phyloP scores from a whole-genome alignment of 208 protist species.

The Wallacemonas sp. region DNA sequence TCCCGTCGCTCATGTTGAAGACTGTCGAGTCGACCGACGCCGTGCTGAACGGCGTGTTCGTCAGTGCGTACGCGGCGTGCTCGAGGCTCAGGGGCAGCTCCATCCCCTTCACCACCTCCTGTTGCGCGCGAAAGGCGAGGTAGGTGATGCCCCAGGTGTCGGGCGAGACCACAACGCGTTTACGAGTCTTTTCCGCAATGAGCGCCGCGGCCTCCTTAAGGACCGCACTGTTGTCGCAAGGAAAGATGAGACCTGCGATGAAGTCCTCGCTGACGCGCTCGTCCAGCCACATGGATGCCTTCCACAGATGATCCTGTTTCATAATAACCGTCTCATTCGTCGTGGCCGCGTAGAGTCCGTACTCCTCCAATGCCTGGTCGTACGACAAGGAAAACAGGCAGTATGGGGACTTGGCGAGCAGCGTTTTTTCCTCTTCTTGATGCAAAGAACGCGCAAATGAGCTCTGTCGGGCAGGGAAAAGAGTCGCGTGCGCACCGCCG shows the following conservation, averaged over 20 bases:
- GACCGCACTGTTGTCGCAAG: constrained; percentile 39
- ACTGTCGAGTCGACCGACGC: constrained; percentile 43
- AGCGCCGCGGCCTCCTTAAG: constrained; percentile 47
- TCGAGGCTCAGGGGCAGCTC: constrained; percentile 74
- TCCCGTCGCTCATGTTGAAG: constrained; percentile 54
- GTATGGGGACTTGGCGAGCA: constrained; percentile 83
- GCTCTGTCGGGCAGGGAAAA: constrained; percentile 60
- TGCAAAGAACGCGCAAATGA: constrained; percentile 37
- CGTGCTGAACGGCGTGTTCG: constrained; percentile 50
- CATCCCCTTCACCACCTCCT: constrained; percentile 78
- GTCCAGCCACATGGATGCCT: constrained; percentile 83
- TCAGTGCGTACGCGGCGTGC: constrained; percentile 76
- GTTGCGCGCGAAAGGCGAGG: constrained; percentile 77
- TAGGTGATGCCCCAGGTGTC: constrained; percentile 88
- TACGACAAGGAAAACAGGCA: constrained; percentile 78
- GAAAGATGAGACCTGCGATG: constrained; percentile 85
- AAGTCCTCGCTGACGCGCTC: constrained; percentile 78
- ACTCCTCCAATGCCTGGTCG: constrained; percentile 32
- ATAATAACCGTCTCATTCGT: constrained; percentile 72
- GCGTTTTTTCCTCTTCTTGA: constrained; percentile 51
- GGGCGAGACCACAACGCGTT: constrained; percentile 64
- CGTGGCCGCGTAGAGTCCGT: constrained; percentile 78
- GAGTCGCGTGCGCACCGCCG: constrained; percentile 5
- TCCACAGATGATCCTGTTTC: constrained; percentile 65
- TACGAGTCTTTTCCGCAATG: constrained; percentile 63